phyloP scores from a whole-genome alignment of 257 asterid genomes.

The Datura wrightii region DNA sequence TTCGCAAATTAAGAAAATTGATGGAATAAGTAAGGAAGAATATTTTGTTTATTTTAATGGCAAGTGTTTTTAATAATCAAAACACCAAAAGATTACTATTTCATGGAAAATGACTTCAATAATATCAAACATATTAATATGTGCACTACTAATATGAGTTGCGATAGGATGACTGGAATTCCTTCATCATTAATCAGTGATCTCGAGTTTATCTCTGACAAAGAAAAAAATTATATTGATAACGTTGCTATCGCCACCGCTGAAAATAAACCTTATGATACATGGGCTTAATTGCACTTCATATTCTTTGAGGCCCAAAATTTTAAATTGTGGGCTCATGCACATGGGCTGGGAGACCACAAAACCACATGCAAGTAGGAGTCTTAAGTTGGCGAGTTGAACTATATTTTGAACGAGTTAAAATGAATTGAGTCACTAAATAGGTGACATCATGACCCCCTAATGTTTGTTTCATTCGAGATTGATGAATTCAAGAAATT shows the following conservation, averaged over 20 bases:
- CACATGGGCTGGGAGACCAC: not conserved
- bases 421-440: not conserved
- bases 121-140: not conserved
- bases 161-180: no score
- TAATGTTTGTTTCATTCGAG: not conserved
- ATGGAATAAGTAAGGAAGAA: not conserved
- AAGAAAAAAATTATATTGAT: not conserved
- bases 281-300: no score
- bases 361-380: not conserved
- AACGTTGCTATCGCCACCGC: no score
- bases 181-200: fast-evolving
- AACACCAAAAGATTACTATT: not conserved
- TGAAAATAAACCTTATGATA: no score
- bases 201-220: fast-evolving
- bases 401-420: not conserved
- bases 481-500: no score
- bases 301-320: not conserved
- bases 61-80: no score
- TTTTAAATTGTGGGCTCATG: not conserved
- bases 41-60: not conserved
- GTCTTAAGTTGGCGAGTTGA: not conserved
- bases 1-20: no score
- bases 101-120: not conserved
- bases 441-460: not conserved
- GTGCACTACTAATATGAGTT: not conserved